Evolutionary conservation across 2,329 filamentous ascomycete genomes (phyloP), one percentile per base, ranked within the genome.

Genomic region (Didymella keratinophila): DNA sequence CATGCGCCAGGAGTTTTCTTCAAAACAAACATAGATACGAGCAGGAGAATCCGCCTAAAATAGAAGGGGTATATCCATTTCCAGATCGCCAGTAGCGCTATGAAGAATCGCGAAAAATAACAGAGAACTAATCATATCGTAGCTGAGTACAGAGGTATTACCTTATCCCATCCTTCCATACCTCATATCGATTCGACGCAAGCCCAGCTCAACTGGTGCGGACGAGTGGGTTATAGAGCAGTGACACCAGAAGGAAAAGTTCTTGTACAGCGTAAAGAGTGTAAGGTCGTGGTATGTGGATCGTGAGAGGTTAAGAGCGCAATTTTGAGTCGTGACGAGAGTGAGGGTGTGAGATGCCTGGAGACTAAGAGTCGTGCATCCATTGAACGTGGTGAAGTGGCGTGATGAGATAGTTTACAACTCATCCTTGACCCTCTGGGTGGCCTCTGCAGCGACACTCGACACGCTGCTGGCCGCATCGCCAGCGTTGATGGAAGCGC

Each of bases 381-480:
- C 2, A 4, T 37, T 41, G 25, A 20, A 9, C 36, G 32, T 39
- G 20, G 43, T 36, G 11, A 18, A 20, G 25, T 2, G 23, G n/a
- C 16, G 23, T 18, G 30, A 47, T n/a, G 43, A 20, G 42, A 16
- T 10, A 18, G 28, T 62, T 52, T 69, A 85, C 75, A 86, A 77
- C 75, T 86, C 83, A 69, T 85, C 84, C 69, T 81, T 84, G 23
- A 80, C 77, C 50, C 74, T 76, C 51, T 76, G 74, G 1, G 81
- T 81, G 12, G 78, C 81, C 41, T 76, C 69, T 11, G 70, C 63
- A 14, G 67, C 74, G 23, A 65, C 72, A 51, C 69, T 74, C 39
- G 65, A 64, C 14, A 82, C 78, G 59, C 74, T 80, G 63, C 79
- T 83, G 4, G 80, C 81, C 48, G 78, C 76, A 12, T 82, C 78